Base-by-base conservation (phyloP, 139 green algal species). In the Micromonas pusilla region DNA sequence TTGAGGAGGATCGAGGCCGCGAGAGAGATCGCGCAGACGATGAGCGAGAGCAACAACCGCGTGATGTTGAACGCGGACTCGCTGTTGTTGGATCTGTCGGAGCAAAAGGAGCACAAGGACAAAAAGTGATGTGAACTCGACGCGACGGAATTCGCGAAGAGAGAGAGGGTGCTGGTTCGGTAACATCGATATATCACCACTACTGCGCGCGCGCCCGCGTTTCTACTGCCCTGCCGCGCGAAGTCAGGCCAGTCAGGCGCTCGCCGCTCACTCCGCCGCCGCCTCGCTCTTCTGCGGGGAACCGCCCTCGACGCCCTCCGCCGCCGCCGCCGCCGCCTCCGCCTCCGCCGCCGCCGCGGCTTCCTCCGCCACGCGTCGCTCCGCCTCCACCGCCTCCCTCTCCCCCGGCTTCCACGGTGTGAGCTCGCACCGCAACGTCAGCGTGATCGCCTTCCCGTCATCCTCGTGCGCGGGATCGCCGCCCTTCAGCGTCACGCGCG, bases 1-100 rank as follows among this genome's bases (percentile, higher is more conserved):
- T 87, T 97, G 60, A 81, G 92, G 28, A 95, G 93, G 81, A 97
- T 98, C 76, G 94, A 98, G 85, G 94, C 94, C 33, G 94, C 94
- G 0, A 87, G 93, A 30, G 93, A 97, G 39, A 95, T 99, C 57
- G 94, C 94, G 5, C 45, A 73, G 70, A 97, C 93, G 1, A 89
- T 99, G 32, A 72, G 90, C 21, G 70, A 76, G 16, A 89, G 84
- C 1, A 78, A 86, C 79, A 98, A 98, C 88, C 88, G 89, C 37
- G 91, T 98, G 23, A 97, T 93, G 86, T 87, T 99, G 33, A 93
- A 88, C 57, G 77, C 93, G 23, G 93, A 98, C 68, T 91, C 82
- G 33, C 85, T 99, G 70, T 80, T 99, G 75, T 88, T 99, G 31
- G 97, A 97, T 72, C 80, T 98, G 83, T 85, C 30, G 20, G 81